Conservation (phyloP, 2,329 filamentous ascomycete species). For the Sporothrix phasma region DNA sequence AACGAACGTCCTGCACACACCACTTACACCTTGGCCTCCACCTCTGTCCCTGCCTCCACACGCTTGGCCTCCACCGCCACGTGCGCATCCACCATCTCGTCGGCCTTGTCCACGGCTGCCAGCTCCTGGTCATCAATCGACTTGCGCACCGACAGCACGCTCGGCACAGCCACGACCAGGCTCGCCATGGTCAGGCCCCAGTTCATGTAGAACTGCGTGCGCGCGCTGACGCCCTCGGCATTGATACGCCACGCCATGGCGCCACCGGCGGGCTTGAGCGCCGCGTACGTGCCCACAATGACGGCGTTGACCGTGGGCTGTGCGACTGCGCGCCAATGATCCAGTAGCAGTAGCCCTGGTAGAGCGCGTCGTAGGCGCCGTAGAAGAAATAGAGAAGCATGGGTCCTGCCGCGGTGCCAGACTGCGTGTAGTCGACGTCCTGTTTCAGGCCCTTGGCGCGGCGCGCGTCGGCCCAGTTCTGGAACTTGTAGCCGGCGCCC, state of each 20-base stretch:
- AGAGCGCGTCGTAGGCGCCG: conserved; percentile 57
- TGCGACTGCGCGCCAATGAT: conserved; percentile 37
- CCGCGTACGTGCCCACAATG: conserved; percentile 38
- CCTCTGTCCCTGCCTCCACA: neutral
- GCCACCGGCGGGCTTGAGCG: conserved; percentile 29
- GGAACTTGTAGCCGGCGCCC: conserved; percentile 56
- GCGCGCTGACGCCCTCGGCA: conserved; percentile 36
- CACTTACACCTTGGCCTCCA: neutral
- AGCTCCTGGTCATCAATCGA: conserved; percentile 23
- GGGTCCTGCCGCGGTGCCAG: conserved; percentile 22
- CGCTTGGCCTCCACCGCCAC: neutral
- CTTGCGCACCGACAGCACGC: conserved; percentile 30
- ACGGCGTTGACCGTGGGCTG: conserved; percentile 33
- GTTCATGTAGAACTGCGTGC: conserved; percentile 36
- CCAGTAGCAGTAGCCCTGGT: conserved; percentile 58
- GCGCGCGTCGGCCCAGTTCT: conserved; percentile 41
- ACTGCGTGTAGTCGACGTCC: conserved; percentile 26
- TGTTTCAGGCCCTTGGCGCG: conserved; percentile 30
- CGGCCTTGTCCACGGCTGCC: conserved; percentile 14
- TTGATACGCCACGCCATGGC: conserved; percentile 27
- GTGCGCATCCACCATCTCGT: neutral
- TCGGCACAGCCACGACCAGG: conserved; percentile 33
- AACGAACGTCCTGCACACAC: neutral
- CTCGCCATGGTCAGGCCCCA: conserved; percentile 38
- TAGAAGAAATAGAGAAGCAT: conserved; percentile 64